A percentile compares a stretch with the other conserved stretches of the same genome.
These are phyloP conservation scores for Alternaria sp. DNA, from an alignment of 2,329 filamentous ascomycete species.

Conservation along the genomic window DNA sequence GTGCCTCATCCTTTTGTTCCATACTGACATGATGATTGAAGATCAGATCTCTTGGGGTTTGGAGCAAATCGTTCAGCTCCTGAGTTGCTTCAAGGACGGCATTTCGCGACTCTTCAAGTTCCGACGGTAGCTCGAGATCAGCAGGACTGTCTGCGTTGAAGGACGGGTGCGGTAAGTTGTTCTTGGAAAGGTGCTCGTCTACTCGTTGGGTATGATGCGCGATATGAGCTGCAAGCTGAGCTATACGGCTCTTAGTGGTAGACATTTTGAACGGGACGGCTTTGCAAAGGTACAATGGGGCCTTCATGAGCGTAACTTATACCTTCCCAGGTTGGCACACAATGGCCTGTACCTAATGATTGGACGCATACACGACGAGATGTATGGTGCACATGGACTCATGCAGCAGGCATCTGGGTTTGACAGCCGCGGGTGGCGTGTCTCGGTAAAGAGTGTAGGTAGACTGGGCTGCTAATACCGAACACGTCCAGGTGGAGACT, in stretches of 20 bases:
- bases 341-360: background rate
- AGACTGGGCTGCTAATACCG: background rate
- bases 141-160: conserved; percentile 8
- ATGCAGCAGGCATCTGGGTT: background rate
- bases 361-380: background rate
- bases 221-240: conserved; percentile 5
- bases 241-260: conserved; percentile 6
- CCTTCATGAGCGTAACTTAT: background rate
- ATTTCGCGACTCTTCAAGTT: conserved; percentile 8
- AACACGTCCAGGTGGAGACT: background rate
- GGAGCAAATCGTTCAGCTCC: conserved; percentile 13
- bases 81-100: conserved; percentile 11
- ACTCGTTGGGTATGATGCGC: conserved; percentile 9
- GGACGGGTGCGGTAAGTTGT: conserved; percentile 8
- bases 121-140: conserved; percentile 1
- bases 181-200: conserved; percentile 3
- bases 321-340: background rate
- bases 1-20: background rate
- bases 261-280: background rate
- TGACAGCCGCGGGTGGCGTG: background rate
- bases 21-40: conserved; percentile 9
- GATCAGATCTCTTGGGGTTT: conserved; percentile 5
- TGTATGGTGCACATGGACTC: background rate
- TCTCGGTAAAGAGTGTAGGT: background rate
- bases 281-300: background rate